Conservation (phyloP, 1,139 yeast species). For the Nakaseomyces kungkrabaensis region DNA sequence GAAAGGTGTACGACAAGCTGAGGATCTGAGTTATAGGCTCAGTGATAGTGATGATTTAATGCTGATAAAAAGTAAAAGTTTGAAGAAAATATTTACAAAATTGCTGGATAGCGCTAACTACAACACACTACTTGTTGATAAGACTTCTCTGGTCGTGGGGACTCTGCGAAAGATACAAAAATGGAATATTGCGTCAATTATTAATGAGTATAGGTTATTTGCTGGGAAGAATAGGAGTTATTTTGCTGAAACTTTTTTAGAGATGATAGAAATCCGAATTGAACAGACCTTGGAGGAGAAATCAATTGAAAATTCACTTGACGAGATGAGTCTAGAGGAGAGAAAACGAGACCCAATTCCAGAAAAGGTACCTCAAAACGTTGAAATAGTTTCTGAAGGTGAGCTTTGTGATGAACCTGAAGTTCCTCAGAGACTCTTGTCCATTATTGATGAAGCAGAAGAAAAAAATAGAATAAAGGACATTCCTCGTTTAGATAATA, state of each 20-base stretch:
- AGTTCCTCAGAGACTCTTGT: conserved; percentile 23
- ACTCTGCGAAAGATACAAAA: conserved; percentile 71
- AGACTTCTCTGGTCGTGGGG: conserved; percentile 72
- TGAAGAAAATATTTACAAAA: conserved; percentile 48
- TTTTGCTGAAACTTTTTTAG: conserved; percentile 74
- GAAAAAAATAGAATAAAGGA: conserved; percentile 9
- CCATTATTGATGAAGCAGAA: conserved; percentile 18
- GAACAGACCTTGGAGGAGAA: conserved; percentile 22
- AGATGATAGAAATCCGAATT: conserved; percentile 51
- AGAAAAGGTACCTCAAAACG: background rate
- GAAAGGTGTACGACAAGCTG: background rate
- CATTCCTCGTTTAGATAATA: conserved; percentile 3
- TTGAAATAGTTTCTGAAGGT: conserved; percentile 20
- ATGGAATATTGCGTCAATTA: conserved; percentile 79
- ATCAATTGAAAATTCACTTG: conserved; percentile 1
- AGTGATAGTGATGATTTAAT: conserved; percentile 52
- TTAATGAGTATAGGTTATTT: conserved; percentile 75
- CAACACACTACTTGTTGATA: conserved; percentile 67
- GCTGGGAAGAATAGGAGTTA: conserved; percentile 67
- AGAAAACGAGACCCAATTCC: conserved; percentile 4
- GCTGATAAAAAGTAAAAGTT: conserved; percentile 52
- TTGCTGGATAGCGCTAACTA: conserved; percentile 56
- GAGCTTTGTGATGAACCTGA: conserved; percentile 24
- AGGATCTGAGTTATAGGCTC: conserved; percentile 10
- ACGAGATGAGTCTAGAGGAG: background rate